Percentiles rank a stretch among this genome's conserved stretches.
These are phyloP conservation scores for Malus sieversii DNA, from an alignment of 306 rosid genomes.

Conservation along the genomic window DNA sequence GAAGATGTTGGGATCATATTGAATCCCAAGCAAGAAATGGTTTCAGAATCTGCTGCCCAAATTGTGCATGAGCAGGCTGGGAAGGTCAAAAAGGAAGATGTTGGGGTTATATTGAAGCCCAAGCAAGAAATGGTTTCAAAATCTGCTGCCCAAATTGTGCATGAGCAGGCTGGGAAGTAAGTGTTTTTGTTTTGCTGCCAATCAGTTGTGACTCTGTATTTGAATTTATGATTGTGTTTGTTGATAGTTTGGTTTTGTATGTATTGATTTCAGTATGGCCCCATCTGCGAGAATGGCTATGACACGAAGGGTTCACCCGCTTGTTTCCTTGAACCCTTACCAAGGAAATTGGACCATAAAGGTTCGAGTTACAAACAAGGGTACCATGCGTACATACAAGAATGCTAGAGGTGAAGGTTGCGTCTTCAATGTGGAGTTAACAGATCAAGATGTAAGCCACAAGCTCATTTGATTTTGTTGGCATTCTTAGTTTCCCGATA, in stretches of 20 bases:
- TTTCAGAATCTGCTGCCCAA: conserved; percentile 80
- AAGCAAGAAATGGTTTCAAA: conserved; percentile 64
- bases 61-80: conserved; percentile 65
- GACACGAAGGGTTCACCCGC: conserved; percentile 87
- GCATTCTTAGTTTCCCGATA: no score
- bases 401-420: conserved; percentile 93
- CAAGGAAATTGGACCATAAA: conserved; percentile 88
- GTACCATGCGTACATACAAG: conserved; percentile 70
- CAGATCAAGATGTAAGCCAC: conserved; percentile 83
- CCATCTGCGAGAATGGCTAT: conserved; percentile 80
- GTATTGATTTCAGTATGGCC: conserved; percentile 41
- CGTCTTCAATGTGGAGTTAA: conserved; percentile 86
- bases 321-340: conserved; percentile 84
- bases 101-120: conserved; percentile 53
- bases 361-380: conserved; percentile 86
- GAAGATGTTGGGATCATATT: conserved; percentile 42
- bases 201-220: not conserved
- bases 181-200: not conserved
- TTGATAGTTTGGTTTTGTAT: not conserved
- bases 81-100: conserved; percentile 42
- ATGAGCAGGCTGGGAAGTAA: conserved; percentile 71
- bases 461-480: not conserved
- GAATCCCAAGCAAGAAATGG: conserved; percentile 64
- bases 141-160: conserved; percentile 85
- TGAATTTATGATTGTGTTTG: not conserved